phyloP scores from a whole-genome alignment of 441 rosid genomes.

The Populus tomentosa region DNA sequence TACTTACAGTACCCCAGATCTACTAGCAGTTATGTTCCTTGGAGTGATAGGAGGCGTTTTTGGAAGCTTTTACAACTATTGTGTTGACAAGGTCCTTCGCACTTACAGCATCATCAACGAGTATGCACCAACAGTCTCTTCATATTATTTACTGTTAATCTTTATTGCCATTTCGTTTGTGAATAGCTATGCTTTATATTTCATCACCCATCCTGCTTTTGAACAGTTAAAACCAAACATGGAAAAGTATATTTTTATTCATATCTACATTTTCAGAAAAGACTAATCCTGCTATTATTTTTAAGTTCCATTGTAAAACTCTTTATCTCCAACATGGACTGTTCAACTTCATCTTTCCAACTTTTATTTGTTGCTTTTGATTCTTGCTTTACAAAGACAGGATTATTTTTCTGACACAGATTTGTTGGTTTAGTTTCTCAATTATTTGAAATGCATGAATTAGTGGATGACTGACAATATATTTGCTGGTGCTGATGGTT shows the following conservation, averaged over 20 bases:
- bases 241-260: background rate
- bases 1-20: conserved; percentile 48
- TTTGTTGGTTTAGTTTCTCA: background rate
- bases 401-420: too few relatives aligned
- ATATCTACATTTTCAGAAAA: background rate
- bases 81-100: conserved; percentile 84
- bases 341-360: too few relatives aligned
- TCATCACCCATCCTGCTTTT: background rate
- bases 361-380: too few relatives aligned
- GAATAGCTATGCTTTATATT: background rate
- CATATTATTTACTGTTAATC: background rate
- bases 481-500: conserved; percentile 2
- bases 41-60: conserved; percentile 76
- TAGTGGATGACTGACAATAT: background rate
- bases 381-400: too few relatives aligned
- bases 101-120: conserved; percentile 74
- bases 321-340: background rate
- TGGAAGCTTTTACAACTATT: conserved; percentile 84
- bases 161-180: background rate
- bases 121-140: conserved; percentile 37
- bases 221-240: background rate
- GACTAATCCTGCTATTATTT: background rate
- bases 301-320: background rate
- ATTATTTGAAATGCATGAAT: background rate
- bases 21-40: conserved; percentile 69